Evolutionary conservation across 129 eudicot species (phyloP).

Genomic region (Flaveria trinervia): DNA sequence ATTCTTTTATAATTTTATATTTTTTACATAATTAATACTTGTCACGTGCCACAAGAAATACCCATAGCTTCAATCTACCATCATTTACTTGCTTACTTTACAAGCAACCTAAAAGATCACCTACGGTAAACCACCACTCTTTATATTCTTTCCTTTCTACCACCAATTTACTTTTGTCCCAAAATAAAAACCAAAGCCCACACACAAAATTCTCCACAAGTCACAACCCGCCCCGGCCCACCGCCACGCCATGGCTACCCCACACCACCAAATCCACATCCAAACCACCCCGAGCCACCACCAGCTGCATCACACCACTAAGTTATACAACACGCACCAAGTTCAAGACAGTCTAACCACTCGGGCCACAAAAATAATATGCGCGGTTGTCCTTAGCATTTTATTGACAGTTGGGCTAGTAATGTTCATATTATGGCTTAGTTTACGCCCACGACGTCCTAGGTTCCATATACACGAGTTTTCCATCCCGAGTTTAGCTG

Average conservation of each 20-base stretch:
- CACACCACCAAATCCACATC: conserved; percentile 34
- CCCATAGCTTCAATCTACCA: conserved; percentile 37
- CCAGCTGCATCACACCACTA: conserved; percentile 24
- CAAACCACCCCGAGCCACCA: conserved; percentile 27
- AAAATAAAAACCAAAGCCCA: conserved; percentile 20
- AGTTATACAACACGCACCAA: conserved; percentile 59
- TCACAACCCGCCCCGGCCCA: not conserved
- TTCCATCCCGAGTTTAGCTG: conserved; percentile 53
- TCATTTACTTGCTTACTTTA: conserved; percentile 21
- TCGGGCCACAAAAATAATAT: conserved; percentile 65
- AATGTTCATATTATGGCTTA: conserved; percentile 72
- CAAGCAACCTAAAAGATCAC: conserved; percentile 32
- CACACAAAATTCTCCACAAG: not conserved
- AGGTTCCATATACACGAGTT: conserved; percentile 56
- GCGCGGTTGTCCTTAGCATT: conserved; percentile 55
- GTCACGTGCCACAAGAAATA: conserved; percentile 40
- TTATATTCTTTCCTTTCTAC: conserved; percentile 44
- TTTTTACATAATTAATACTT: conserved; percentile 16
- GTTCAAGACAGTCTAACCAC: conserved; percentile 76
- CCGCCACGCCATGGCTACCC: conserved; percentile 30
- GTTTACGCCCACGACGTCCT: conserved; percentile 88
- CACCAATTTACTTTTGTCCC: conserved; percentile 11
- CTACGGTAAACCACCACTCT: conserved; percentile 17
- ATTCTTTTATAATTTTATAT: too few species aligned
- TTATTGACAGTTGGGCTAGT: conserved; percentile 60